Conservation (phyloP, 345 rosid species). For the Populus alba region DNA sequence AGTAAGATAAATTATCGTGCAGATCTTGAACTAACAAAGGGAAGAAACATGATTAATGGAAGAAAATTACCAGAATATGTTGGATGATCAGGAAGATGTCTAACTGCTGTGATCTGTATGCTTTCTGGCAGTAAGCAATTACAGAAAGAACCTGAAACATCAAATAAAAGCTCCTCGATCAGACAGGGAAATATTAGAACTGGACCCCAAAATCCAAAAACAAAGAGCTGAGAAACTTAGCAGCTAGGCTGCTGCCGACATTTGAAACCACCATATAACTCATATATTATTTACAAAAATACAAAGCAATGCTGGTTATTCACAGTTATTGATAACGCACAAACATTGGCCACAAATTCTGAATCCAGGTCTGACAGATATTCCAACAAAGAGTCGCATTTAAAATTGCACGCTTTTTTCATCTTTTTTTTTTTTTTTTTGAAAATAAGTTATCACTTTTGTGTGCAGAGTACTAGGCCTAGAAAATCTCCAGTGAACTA, state of each 20-base stretch:
- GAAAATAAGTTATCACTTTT: neutral
- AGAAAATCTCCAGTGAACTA: neutral
- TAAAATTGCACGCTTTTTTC: neutral
- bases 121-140: slow-evolving; percentile 88
- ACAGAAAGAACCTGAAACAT: slow-evolving; percentile 86
- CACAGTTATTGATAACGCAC: neutral
- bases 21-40: neutral
- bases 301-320: neutral
- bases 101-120: slow-evolving; percentile 74
- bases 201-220: slow-evolving; percentile 1
- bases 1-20: neutral
- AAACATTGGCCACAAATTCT: neutral
- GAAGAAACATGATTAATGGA: neutral
- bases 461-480: neutral
- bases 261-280: neutral
- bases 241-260: neutral
- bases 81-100: slow-evolving; percentile 72
- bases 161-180: slow-evolving; percentile 12
- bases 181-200: slow-evolving; percentile 12
- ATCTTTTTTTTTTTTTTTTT: neutral
- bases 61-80: slow-evolving; percentile 60
- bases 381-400: neutral
- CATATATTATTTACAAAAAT: neutral
- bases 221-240: neutral
- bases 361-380: neutral